These are phyloP conservation scores for Suillus subaureus DNA, from an alignment of 768 basidiomycete genomes.

Conservation along the genomic window DNA sequence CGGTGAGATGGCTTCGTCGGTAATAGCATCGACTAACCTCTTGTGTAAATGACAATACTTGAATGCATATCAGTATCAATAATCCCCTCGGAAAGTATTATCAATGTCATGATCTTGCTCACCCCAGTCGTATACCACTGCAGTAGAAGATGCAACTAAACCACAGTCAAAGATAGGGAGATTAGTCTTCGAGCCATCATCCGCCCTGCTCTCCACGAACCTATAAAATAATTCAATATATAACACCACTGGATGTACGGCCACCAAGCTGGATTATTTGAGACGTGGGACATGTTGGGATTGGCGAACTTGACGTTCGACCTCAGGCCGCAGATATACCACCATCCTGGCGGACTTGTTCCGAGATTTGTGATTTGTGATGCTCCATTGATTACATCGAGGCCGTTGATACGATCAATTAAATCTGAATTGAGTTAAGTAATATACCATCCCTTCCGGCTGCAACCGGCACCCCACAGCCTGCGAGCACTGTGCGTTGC, in stretches of 20 bases:
- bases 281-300: not conserved
- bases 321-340: not conserved
- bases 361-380: too few species aligned
- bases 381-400: too few species aligned
- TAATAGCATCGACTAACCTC: not conserved
- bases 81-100: not conserved
- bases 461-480: too few species aligned
- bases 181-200: not conserved
- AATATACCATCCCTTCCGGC: too few species aligned
- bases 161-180: not conserved
- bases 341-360: not conserved
- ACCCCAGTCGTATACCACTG: not conserved
- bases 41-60: not conserved
- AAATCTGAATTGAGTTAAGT: too few species aligned
- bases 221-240: not conserved
- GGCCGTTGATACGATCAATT: too few species aligned
- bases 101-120: too few species aligned
- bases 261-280: not conserved
- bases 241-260: not conserved
- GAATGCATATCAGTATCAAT: not conserved
- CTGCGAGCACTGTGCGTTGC: too few species aligned
- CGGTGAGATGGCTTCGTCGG: not conserved
- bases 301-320: not conserved
- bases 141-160: conserved; percentile 1
- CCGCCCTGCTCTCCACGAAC: not conserved